phyloP scores from a whole-genome alignment of 2,329 filamentous ascomycete species.

The Paramyrothecium roridum region DNA sequence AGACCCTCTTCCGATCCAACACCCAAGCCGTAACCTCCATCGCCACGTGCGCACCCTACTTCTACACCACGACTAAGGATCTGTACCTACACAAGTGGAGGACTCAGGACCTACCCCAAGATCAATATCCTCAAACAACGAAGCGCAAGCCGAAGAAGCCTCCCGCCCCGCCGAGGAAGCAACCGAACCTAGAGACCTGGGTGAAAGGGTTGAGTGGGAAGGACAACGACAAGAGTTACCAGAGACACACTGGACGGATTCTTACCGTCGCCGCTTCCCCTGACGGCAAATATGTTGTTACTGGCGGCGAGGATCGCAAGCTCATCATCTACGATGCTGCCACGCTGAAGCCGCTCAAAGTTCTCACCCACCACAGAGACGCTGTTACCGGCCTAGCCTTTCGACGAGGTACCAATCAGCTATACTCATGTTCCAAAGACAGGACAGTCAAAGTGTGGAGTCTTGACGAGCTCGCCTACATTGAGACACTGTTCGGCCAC shows the following conservation, averaged over 20 bases:
- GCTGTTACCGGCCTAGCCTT: constrained; percentile 83
- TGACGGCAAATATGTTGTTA: constrained; percentile 87
- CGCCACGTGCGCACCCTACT: constrained; percentile 73
- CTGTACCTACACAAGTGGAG: constrained; percentile 85
- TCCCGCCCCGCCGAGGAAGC: constrained; percentile 55
- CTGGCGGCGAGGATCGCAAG: constrained; percentile 79
- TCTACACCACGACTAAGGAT: constrained; percentile 88
- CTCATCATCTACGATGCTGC: constrained; percentile 86
- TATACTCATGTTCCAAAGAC: constrained; percentile 89
- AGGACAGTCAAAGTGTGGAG: constrained; percentile 96
- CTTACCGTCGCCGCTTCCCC: constrained; percentile 81
- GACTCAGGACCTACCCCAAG: constrained; percentile 61
- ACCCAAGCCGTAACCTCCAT: constrained; percentile 76
- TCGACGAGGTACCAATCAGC: constrained; percentile 80
- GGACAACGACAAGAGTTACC: constrained; percentile 60
- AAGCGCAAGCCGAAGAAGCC: constrained; percentile 57
- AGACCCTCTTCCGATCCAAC: constrained; percentile 75
- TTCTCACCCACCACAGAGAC: constrained; percentile 90
- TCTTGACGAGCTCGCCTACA: constrained; percentile 85
- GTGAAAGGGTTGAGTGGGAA: constrained; percentile 60
- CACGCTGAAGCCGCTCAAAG: constrained; percentile 72
- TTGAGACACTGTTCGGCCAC: constrained; percentile 95
- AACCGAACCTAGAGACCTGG: constrained; percentile 61
- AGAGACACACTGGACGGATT: constrained; percentile 78
- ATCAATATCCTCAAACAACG: constrained; percentile 59